Base-by-base conservation (phyloP, 2,329 filamentous ascomycete species). In the Pyricularia sp. region DNA sequence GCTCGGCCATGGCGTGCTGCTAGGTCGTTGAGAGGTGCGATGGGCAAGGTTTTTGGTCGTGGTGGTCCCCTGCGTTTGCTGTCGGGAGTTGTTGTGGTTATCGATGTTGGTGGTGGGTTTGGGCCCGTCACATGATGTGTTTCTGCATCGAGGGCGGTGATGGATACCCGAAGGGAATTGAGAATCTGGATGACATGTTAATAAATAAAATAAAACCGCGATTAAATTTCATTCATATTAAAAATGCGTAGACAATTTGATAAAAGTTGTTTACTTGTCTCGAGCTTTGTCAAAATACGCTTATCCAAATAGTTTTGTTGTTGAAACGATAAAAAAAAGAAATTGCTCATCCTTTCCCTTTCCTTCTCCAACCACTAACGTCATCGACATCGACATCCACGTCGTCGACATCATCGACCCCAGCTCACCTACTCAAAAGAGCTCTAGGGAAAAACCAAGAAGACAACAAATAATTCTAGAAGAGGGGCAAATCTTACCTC, bases 1-100 rank as follows among this genome's bases (percentile, higher is more conserved):
- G 80, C 79, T 33, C 80, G 80, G 67, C 84, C 82, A 75, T 86
- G 83, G 1, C 77, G 78, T 9, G 75, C 73, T 42, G 81, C 78
- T 26, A 89, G 76, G 9, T 75, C 75, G 72, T 87, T 81, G 14
- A 89, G 79, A 3, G 76, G 74, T 1, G 78, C 74, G 64, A 88
- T 78, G 68, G 80, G 80, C 68, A 80, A 78, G 12, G n/a, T 64
- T 67, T 69, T 71, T 61, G 36, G 55, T 65, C 12, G 65, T 17
- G 11, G 65, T 36, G 26, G 65, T 30, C 28, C 33, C 65, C 10
- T 25, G 59, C 67, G 58, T 11, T 68, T 79, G 81, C 64, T 31
- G 23, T 36, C 42, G 74, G 70, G 20, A 67, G 64, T n/a, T n/a
- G 42, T 50, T n/a, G 20, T n/a, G n/a, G n/a, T 36, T 36, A 36